These are phyloP conservation scores for Echria macrotheca DNA, from an alignment of 495 filamentous ascomycete genomes.

Conservation along the genomic window DNA sequence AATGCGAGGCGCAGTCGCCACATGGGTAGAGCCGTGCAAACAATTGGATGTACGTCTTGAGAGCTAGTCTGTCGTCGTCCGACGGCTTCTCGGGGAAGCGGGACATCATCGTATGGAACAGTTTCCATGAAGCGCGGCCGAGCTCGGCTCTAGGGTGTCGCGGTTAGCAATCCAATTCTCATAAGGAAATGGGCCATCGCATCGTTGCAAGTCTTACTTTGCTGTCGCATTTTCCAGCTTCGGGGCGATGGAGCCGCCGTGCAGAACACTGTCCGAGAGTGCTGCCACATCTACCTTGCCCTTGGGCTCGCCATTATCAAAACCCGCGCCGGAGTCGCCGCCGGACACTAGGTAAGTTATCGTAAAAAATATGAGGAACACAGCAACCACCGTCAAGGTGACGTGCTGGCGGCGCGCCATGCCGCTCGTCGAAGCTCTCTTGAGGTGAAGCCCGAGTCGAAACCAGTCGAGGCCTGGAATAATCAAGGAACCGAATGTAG, in stretches of 20 bases:
- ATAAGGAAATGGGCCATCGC: neutral
- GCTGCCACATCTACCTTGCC: conserved; percentile 22
- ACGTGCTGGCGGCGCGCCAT: conserved; percentile 45
- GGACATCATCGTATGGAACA: conserved; percentile 93
- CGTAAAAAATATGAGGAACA: conserved; percentile 29
- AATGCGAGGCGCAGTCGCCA: conserved; percentile 90
- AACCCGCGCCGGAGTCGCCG: neutral
- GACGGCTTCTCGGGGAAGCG: conserved; percentile 86
- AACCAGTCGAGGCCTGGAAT: too few species aligned
- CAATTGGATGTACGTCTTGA: conserved; percentile 79
- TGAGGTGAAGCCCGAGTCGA: too few species aligned
- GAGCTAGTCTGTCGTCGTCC: conserved; percentile 72
- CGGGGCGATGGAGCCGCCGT: conserved; percentile 78
- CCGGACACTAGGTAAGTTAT: conserved; percentile 35
- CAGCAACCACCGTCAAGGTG: conserved; percentile 30
- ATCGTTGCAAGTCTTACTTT: conserved; percentile 50
- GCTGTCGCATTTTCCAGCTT: conserved; percentile 88
- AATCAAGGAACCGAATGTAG: too few species aligned
- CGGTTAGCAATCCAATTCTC: conserved; percentile 4
- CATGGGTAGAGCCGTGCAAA: conserved; percentile 93
- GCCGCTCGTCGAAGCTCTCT: too few species aligned
- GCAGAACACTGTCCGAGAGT: conserved; percentile 44
- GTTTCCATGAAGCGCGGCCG: conserved; percentile 83
- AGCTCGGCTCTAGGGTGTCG: conserved; percentile 65
- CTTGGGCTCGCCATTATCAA: neutral